Evolutionary conservation across 164 flowering plant species (phyloP).

Genomic region (Aristolochia californica): DNA sequence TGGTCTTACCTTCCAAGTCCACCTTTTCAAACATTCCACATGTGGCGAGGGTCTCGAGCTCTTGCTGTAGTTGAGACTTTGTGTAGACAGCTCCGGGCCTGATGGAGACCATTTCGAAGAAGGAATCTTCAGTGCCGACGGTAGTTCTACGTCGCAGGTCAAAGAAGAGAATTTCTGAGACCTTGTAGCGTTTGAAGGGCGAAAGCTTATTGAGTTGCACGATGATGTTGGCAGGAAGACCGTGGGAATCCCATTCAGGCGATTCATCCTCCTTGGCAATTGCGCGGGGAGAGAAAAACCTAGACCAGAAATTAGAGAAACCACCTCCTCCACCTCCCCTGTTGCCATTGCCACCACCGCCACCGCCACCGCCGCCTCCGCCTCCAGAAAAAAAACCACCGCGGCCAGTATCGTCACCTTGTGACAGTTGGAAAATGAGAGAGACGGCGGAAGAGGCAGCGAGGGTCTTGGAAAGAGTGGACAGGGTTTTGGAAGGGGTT

Average conservation of each 20-base stretch:
- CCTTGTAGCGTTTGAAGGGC: slow-evolving; percentile 70
- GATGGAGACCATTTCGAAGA: slow-evolving; percentile 87
- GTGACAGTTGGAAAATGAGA: slow-evolving; percentile 12
- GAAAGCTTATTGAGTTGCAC: slow-evolving; percentile 70
- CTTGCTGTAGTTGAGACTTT: slow-evolving; percentile 53
- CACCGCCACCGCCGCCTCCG: slow-evolving; percentile 22
- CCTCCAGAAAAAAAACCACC: slow-evolving; percentile 18
- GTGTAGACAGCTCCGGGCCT: slow-evolving; percentile 79
- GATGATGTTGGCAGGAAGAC: slow-evolving; percentile 64
- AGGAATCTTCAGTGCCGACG: slow-evolving; percentile 70
- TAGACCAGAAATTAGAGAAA: slow-evolving; percentile 42
- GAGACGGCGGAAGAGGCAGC: slow-evolving; percentile 23
- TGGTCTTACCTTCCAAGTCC: slow-evolving; percentile 67
- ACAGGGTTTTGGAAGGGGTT: slow-evolving; percentile 2
- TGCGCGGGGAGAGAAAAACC: slow-evolving; percentile 35
- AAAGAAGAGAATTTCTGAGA: slow-evolving; percentile 64
- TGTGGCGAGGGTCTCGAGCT: slow-evolving; percentile 72
- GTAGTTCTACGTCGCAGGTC: slow-evolving; percentile 37
- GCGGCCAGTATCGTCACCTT: slow-evolving; percentile 5
- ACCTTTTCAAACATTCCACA: slow-evolving; percentile 98
- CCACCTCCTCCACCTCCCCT: slow-evolving; percentile 31
- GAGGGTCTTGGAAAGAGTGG: slow-evolving; percentile 25
- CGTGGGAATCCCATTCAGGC: slow-evolving; percentile 79
- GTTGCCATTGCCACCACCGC: slow-evolving; percentile 24
- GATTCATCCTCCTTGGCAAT: slow-evolving; percentile 43